Evolutionary conservation across 805 yeast genomes (phyloP).

Genomic region (baker's yeast (Saccharomyces cerevisiae)): DNA sequence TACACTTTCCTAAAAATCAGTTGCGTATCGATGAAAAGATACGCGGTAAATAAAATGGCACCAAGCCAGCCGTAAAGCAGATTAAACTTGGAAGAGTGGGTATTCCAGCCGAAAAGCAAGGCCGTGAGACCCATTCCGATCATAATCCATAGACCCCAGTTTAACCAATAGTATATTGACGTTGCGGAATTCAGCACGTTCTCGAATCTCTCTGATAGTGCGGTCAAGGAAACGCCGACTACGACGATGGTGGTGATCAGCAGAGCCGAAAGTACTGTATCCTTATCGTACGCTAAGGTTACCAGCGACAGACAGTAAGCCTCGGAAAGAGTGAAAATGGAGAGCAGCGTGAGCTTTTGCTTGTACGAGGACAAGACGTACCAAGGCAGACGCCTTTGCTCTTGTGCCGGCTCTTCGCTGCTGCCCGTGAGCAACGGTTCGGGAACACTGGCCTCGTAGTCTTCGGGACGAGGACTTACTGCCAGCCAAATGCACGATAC

Average conservation of each 20-base stretch:
- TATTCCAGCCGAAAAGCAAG: slow-evolving; percentile 56
- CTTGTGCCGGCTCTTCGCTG: slow-evolving; percentile 5
- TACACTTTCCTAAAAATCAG: slow-evolving; percentile 62
- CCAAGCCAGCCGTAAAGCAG: slow-evolving; percentile 64
- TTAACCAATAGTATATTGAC: slow-evolving; percentile 32
- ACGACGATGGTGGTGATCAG: slow-evolving; percentile 62
- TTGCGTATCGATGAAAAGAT: slow-evolving; percentile 76
- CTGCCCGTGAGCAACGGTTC: neutral
- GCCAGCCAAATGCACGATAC: slow-evolving; percentile 58
- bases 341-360: slow-evolving; percentile 41
- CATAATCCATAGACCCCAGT: slow-evolving; percentile 53
- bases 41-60: slow-evolving; percentile 63
- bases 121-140: slow-evolving; percentile 61
- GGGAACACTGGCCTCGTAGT: slow-evolving; percentile 37
- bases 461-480: slow-evolving; percentile 58
- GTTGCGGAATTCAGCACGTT: slow-evolving; percentile 27
- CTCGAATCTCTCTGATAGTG: slow-evolving; percentile 51
- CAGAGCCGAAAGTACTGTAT: slow-evolving; percentile 61
- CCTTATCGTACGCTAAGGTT: slow-evolving; percentile 54
- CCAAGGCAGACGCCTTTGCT: slow-evolving; percentile 19
- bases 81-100: slow-evolving; percentile 41
- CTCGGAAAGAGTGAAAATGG: slow-evolving; percentile 66
- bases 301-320: slow-evolving; percentile 63
- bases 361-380: slow-evolving; percentile 18
- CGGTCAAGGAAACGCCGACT: slow-evolving; percentile 67